Conservation (phyloP, 805 yeast species). For the Spathaspora gorwiae region DNA sequence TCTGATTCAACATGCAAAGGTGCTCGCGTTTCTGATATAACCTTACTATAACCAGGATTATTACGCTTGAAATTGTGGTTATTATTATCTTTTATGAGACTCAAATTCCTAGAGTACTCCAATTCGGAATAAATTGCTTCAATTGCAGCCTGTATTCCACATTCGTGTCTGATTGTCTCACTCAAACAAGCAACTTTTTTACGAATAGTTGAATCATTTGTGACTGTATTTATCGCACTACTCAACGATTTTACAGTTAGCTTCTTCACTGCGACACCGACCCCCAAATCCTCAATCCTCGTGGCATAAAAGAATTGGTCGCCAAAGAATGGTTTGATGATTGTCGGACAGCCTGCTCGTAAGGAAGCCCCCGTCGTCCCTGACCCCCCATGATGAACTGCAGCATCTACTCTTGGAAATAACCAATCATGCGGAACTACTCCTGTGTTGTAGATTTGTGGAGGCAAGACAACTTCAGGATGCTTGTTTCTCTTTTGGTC, state of each 20-base stretch:
- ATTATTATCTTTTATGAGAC: slow-evolving; percentile 18
- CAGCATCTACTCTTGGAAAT: slow-evolving; percentile 83
- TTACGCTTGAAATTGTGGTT: slow-evolving; percentile 20
- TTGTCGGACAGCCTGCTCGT: slow-evolving; percentile 81
- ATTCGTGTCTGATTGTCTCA: slow-evolving; percentile 58
- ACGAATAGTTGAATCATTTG: slow-evolving; percentile 62
- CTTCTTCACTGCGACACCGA: slow-evolving; percentile 67
- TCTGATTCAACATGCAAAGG: slow-evolving; percentile 14
- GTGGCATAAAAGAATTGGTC: slow-evolving; percentile 92
- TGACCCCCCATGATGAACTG: slow-evolving; percentile 96
- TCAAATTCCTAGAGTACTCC: slow-evolving; percentile 66
- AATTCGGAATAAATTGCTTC: slow-evolving; percentile 72
- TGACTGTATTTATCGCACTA: slow-evolving; percentile 64
- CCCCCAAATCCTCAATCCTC: slow-evolving; percentile 85
- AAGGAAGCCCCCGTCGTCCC: slow-evolving; percentile 94
- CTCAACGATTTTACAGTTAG: slow-evolving; percentile 60
- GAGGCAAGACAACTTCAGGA: slow-evolving; percentile 51
- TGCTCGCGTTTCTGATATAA: slow-evolving; percentile 21
- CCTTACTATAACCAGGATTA: slow-evolving; percentile 11
- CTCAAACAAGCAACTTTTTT: slow-evolving; percentile 65
- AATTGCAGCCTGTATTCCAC: slow-evolving; percentile 78
- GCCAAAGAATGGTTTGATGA: slow-evolving; percentile 92
- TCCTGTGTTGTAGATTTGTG: slow-evolving; percentile 64
- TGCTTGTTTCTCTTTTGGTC: slow-evolving; percentile 28
- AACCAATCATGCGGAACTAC: slow-evolving; percentile 91